phyloP scores from a whole-genome alignment of 176 grass and related monocot genomes.

The Lolium perenne region DNA sequence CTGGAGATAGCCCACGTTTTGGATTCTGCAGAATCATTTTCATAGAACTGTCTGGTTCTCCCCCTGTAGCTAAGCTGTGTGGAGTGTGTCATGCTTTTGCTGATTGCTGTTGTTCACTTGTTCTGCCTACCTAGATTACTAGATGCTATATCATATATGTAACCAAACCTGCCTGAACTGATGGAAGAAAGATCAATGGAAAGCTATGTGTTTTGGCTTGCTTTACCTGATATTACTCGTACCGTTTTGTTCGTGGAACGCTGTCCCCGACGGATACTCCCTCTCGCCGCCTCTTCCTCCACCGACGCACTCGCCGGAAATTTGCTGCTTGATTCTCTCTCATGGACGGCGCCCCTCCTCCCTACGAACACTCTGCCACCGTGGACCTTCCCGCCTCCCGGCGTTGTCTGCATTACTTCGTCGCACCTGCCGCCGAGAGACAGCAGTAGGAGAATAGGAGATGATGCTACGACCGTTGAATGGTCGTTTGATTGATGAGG shows the following conservation, averaged over 20 bases:
- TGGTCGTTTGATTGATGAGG: too few relatives aligned
- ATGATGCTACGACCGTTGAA: too few relatives aligned
- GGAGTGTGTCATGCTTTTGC: slow-evolving; percentile 9
- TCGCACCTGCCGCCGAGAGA: too few relatives aligned
- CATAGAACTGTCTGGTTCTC: background rate
- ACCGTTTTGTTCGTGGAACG: background rate
- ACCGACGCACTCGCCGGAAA: too few relatives aligned
- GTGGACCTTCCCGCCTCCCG: too few relatives aligned
- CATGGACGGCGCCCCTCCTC: too few relatives aligned
- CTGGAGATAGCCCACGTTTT: background rate
- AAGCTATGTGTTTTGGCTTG: background rate
- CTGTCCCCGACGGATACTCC: background rate
- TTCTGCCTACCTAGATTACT: background rate
- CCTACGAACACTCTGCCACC: too few relatives aligned
- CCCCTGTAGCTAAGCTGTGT: background rate
- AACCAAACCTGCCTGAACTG: background rate
- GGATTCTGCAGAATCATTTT: background rate
- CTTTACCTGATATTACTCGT: background rate
- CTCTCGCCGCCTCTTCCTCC: background rate
- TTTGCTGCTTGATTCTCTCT: too few relatives aligned
- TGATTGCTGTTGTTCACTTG: background rate
- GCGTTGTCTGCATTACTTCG: too few relatives aligned
- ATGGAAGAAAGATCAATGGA: background rate
- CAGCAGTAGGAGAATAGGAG: too few relatives aligned
- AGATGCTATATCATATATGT: background rate